Conservation (phyloP, 768 basidiomycete genomes). For the Mycena indigotica region DNA sequence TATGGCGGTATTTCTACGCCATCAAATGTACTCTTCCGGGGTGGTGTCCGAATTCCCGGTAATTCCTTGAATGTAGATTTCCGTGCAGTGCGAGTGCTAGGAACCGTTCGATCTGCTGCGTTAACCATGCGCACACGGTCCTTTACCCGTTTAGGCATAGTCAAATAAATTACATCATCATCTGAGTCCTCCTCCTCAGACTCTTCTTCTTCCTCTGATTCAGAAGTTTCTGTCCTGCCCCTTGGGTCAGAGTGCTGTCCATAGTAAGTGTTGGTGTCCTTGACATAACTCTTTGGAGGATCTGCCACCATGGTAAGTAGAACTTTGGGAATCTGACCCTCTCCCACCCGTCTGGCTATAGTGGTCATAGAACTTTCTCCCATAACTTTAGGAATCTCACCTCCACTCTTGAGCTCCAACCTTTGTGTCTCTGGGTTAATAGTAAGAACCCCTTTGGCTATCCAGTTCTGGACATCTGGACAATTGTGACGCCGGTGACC, state of each 20-base stretch:
- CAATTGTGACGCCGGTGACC: background rate
- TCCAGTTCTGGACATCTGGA: background rate
- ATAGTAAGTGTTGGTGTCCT: background rate
- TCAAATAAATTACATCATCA: background rate
- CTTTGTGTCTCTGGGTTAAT: background rate
- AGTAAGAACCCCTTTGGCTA: background rate
- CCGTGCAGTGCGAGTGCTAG: background rate
- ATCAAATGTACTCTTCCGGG: constrained; percentile 1
- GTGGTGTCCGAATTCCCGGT: background rate
- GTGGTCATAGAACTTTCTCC: background rate
- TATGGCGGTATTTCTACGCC: constrained; percentile 2
- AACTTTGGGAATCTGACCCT: background rate
- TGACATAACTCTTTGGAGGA: background rate
- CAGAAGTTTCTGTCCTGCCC: background rate
- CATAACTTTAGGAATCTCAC: background rate
- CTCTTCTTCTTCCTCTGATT: background rate
- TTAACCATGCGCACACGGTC: background rate
- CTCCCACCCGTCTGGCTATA: background rate
- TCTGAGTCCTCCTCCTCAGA: background rate
- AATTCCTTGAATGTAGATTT: background rate
- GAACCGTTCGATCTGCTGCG: background rate
- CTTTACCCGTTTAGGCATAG: background rate
- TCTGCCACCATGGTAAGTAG: background rate
- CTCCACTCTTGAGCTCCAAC: background rate
- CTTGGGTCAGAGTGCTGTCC: background rate